A percentile compares a stretch with the other conserved stretches of the same genome.
Evolutionary conservation across 208 protist species (phyloP).

Genomic region (Leishmania tropica): DNA sequence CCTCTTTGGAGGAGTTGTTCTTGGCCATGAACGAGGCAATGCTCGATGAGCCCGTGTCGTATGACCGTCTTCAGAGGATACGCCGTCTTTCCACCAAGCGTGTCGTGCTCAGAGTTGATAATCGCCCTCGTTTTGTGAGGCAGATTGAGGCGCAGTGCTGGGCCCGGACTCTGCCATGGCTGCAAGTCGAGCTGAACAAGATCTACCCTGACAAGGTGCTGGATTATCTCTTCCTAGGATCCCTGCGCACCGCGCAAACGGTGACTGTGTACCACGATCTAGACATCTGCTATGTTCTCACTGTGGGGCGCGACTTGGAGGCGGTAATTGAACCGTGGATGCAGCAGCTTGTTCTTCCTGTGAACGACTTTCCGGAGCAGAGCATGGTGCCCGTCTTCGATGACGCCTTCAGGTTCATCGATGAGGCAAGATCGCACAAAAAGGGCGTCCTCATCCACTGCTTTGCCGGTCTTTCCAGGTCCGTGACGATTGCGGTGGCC

Average conservation of each 20-base stretch:
- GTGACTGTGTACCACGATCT: slow-evolving; percentile 81
- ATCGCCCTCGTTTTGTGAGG: slow-evolving; percentile 67
- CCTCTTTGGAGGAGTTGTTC: slow-evolving; percentile 52
- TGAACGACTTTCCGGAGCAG: slow-evolving; percentile 84
- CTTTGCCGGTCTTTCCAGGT: slow-evolving; percentile 91
- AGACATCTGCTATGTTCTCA: slow-evolving; percentile 85
- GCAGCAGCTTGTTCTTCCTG: slow-evolving; percentile 67
- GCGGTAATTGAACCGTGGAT: slow-evolving; percentile 74
- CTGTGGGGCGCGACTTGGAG: slow-evolving; percentile 65
- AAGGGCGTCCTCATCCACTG: slow-evolving; percentile 89
- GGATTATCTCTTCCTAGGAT: slow-evolving; percentile 86
- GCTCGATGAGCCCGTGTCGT: slow-evolving; percentile 54
- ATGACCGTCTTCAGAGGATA: slow-evolving; percentile 26
- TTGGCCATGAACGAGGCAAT: slow-evolving; percentile 74
- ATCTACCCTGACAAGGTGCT: slow-evolving; percentile 91
- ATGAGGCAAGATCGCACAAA: slow-evolving; percentile 52
- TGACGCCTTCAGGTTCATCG: slow-evolving; percentile 81
- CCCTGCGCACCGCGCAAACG: slow-evolving; percentile 82
- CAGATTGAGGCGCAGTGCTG: slow-evolving; percentile 66
- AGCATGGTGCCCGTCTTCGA: slow-evolving; percentile 64
- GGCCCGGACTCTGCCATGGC: slow-evolving; percentile 52
- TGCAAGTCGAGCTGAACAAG: slow-evolving; percentile 78
- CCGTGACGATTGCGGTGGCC: slow-evolving; percentile 77
- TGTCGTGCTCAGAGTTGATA: slow-evolving; percentile 67
- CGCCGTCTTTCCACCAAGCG: not conserved